Conservation (phyloP, 2,329 filamentous ascomycete species). For the Cladosporium sp. region DNA sequence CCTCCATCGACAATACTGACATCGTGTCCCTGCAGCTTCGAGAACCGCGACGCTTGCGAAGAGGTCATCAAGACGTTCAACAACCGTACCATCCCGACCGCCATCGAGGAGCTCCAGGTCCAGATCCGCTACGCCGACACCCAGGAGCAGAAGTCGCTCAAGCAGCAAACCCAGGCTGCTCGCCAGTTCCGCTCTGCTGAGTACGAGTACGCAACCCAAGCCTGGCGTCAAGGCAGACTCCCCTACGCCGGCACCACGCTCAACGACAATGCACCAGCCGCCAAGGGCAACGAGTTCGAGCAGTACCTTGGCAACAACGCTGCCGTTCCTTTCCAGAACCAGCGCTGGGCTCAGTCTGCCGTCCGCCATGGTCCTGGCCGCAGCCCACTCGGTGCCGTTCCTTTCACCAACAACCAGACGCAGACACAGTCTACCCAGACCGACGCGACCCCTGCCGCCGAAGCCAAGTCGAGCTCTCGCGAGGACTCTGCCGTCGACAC, state of each 20-base stretch:
- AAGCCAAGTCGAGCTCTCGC: conserved; percentile 21
- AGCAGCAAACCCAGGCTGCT: conserved; percentile 91
- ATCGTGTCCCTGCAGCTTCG: conserved; percentile 63
- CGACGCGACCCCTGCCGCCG: conserved; percentile 24
- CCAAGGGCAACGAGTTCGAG: conserved; percentile 38
- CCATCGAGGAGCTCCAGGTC: conserved; percentile 75
- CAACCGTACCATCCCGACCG: conserved; percentile 59
- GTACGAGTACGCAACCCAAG: conserved; percentile 56
- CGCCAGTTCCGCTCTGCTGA: conserved; percentile 95
- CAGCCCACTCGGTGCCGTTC: conserved; percentile 29
- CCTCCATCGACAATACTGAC: conserved; percentile 20
- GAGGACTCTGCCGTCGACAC: conserved; percentile 19
- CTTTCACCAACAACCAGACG: conserved; percentile 26
- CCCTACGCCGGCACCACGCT: conserved; percentile 29
- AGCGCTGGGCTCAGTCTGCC: conserved; percentile 39
- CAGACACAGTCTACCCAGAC: conserved; percentile 30
- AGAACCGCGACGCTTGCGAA: conserved; percentile 84
- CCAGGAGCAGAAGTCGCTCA: conserved; percentile 92
- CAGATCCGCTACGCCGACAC: conserved; percentile 98
- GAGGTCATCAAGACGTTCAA: conserved; percentile 85
- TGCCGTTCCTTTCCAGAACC: conserved; percentile 35
- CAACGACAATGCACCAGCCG: conserved; percentile 26
- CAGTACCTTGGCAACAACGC: conserved; percentile 36
- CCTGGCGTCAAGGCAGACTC: conserved; percentile 35
- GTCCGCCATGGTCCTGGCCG: conserved; percentile 27